phyloP scores from a whole-genome alignment of 805 yeast species.

The Jamesozyma spencerorum region DNA sequence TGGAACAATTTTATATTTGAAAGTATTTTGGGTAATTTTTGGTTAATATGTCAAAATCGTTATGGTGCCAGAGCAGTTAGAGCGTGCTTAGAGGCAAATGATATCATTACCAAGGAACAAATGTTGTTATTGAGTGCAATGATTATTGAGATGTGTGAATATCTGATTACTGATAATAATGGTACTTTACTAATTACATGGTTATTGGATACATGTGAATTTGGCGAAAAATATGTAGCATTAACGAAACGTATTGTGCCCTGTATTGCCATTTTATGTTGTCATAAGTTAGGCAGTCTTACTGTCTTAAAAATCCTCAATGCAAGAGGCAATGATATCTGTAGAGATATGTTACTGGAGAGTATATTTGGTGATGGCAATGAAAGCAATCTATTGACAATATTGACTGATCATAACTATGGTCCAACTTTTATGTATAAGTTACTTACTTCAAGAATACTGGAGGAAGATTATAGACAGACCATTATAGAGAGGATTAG shows the following conservation, averaged over 20 bases:
- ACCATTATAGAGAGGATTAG: slow-evolving; percentile 55
- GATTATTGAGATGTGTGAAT: slow-evolving; percentile 68
- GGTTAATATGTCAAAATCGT: slow-evolving; percentile 75
- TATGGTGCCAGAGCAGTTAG: slow-evolving; percentile 94
- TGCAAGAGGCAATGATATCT: slow-evolving; percentile 51
- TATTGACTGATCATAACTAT: slow-evolving; percentile 53
- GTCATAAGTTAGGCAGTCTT: slow-evolving; percentile 76
- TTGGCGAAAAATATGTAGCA: slow-evolving; percentile 54
- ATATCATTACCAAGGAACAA: slow-evolving; percentile 52
- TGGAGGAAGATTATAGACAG: slow-evolving; percentile 47
- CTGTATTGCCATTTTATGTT: slow-evolving; percentile 52
- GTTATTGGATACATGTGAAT: slow-evolving; percentile 78
- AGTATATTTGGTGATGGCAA: slow-evolving; percentile 48
- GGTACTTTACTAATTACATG: slow-evolving; percentile 88
- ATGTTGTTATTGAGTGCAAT: slow-evolving; percentile 63
- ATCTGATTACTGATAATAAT: slow-evolving; percentile 71
- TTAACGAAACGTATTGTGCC: slow-evolving; percentile 57
- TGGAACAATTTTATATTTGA: slow-evolving; percentile 86
- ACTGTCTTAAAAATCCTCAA: slow-evolving; percentile 73
- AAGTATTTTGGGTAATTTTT: slow-evolving; percentile 63
- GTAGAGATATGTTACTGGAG: slow-evolving; percentile 52
- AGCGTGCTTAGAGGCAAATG: slow-evolving; percentile 79
- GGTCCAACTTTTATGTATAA: slow-evolving; percentile 75
- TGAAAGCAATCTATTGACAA: slow-evolving; percentile 35
- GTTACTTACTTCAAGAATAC: slow-evolving; percentile 54